Percentiles rank a stretch among this genome's conserved stretches.
These are phyloP conservation scores for Sporothrix variecibatus DNA, from an alignment of 2,329 filamentous ascomycete genomes.

Conservation along the genomic window DNA sequence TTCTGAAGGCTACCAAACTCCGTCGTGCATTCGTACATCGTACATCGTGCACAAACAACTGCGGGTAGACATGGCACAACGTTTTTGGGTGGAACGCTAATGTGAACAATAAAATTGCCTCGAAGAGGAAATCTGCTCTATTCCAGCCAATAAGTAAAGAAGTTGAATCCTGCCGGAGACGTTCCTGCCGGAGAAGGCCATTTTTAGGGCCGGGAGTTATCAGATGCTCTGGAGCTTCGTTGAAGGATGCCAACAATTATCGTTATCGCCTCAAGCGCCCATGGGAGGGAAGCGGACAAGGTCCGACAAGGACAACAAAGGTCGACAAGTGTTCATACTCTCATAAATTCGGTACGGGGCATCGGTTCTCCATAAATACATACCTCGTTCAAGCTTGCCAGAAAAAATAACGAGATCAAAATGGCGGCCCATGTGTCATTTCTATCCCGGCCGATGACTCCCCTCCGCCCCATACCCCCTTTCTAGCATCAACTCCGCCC, in stretches of 20 bases:
- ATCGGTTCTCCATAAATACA: neutral
- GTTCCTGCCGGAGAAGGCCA: neutral
- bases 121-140: neutral
- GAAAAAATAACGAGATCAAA: neutral
- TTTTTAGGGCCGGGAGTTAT: neutral
- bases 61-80: conserved; percentile 10
- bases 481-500: neutral
- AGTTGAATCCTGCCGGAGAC: neutral
- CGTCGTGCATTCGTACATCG: neutral
- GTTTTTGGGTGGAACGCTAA: neutral
- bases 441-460: neutral
- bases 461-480: neutral
- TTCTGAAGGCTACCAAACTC: neutral
- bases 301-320: neutral
- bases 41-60: neutral
- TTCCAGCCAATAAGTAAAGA: neutral
- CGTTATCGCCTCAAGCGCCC: neutral
- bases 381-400: neutral
- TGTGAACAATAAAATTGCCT: neutral
- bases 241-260: neutral
- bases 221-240: neutral
- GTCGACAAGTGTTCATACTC: neutral
- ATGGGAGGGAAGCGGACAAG: neutral
- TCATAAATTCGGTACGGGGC: neutral
- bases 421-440: neutral